Evolutionary conservation across 768 basidiomycete genomes (phyloP).

Genomic region (Leucocoprinus sp.): DNA sequence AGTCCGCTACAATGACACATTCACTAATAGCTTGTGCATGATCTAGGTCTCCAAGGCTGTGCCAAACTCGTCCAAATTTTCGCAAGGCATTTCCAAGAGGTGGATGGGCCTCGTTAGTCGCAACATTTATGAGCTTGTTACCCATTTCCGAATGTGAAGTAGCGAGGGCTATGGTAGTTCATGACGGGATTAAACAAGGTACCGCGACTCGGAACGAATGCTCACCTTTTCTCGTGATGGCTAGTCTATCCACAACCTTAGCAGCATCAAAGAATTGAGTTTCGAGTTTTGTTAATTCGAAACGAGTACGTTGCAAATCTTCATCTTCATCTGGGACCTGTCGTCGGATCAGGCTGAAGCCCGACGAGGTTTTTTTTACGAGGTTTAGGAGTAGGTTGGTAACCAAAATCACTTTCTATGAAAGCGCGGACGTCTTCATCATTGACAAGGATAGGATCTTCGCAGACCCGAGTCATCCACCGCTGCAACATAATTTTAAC

Average conservation of each 20-base stretch:
- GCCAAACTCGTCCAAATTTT: constrained; percentile 82
- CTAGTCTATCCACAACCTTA: constrained; percentile 82
- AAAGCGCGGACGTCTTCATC: constrained; percentile 95
- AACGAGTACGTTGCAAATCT: constrained; percentile 80
- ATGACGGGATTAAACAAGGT: constrained; percentile 1
- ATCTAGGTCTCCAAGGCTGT: constrained; percentile 81
- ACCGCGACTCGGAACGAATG: constrained; percentile 3
- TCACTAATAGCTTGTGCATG: constrained; percentile 90
- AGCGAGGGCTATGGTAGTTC: constrained; percentile 52
- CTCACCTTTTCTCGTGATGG: constrained; percentile 71
- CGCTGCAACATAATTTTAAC: constrained; percentile 92
- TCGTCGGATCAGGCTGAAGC: constrained; percentile 70
- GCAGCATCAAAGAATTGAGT: constrained; percentile 89
- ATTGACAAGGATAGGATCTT: constrained; percentile 77
- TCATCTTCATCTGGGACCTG: constrained; percentile 93
- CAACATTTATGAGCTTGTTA: constrained; percentile 84
- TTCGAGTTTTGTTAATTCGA: constrained; percentile 88
- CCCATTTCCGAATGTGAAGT: constrained; percentile 81
- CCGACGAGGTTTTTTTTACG: constrained; percentile 64
- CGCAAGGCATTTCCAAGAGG: constrained; percentile 77
- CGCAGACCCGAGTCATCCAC: constrained; percentile 90
- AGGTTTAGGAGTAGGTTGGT: constrained; percentile 74
- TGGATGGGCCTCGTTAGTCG: constrained; percentile 81
- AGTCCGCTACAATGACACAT: constrained; percentile 93
- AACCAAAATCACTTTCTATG: constrained; percentile 96